These are phyloP conservation scores for Mallotus repandus DNA, from an alignment of 441 rosid genomes.

Conservation along the genomic window DNA sequence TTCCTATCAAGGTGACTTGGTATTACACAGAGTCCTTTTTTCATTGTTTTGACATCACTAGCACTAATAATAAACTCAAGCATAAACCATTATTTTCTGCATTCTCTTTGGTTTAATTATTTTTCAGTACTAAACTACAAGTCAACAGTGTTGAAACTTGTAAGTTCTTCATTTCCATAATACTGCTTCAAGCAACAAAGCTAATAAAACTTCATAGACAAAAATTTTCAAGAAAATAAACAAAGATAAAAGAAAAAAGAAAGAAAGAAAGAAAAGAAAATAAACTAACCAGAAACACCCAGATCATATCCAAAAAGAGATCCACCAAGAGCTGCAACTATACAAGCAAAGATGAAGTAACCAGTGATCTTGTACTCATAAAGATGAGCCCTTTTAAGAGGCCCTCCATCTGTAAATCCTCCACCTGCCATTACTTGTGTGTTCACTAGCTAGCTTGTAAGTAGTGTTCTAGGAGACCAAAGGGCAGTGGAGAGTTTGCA, in stretches of 20 bases:
- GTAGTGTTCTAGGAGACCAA: background rate
- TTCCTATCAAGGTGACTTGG: too few species aligned
- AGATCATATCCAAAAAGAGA: constrained; percentile 84
- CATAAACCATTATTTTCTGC: too few species aligned
- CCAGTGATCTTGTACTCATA: constrained; percentile 59
- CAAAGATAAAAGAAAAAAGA: background rate
- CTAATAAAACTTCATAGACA: too few species aligned
- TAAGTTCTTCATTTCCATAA: background rate
- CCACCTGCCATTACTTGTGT: constrained; percentile 58
- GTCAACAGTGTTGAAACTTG: background rate
- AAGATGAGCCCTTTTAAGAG: constrained; percentile 66
- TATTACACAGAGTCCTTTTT: too few species aligned
- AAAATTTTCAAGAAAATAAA: background rate
- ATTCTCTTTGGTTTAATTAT: too few species aligned
- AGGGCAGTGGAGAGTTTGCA: background rate
- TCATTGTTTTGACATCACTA: too few species aligned
- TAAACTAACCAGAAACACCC: constrained; percentile 65
- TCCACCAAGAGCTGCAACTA: constrained; percentile 71
- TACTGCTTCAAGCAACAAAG: background rate
- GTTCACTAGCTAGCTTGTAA: too few species aligned
- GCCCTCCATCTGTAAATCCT: constrained; percentile 43
- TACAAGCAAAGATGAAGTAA: constrained; percentile 57
- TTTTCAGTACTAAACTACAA: background rate
- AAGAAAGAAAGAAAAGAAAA: background rate
- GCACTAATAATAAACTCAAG: too few species aligned